Conservation (phyloP, 345 rosid genomes). For the Geranium brycei region DNA sequence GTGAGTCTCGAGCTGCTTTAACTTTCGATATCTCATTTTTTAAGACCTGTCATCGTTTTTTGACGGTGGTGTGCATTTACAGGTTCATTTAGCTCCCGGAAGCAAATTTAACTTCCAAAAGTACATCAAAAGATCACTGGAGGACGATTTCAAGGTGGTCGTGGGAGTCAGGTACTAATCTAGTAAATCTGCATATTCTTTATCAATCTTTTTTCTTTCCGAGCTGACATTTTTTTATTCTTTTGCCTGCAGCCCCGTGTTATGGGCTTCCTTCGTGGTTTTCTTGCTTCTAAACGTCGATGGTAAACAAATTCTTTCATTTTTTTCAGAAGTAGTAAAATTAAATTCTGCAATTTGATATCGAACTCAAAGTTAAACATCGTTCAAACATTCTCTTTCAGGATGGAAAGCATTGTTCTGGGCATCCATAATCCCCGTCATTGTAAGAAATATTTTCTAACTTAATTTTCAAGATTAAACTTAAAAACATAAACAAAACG, state of each 20-base stretch:
- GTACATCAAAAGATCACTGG: constrained; percentile 81
- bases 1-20: constrained; percentile 30
- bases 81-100: constrained; percentile 94
- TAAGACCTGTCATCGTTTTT: not conserved
- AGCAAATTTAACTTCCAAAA: constrained; percentile 84
- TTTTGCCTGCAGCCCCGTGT: constrained; percentile 41
- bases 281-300: constrained; percentile 72
- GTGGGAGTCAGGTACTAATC: constrained; percentile 69
- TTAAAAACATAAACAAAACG: too few species aligned
- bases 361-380: not conserved
- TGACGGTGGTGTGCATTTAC: constrained; percentile 5
- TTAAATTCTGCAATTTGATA: not conserved
- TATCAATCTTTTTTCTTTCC: too few species aligned
- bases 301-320: constrained; percentile 28
- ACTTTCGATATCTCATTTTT: not conserved
- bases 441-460: constrained; percentile 38
- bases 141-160: constrained; percentile 72
- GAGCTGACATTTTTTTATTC: not conserved
- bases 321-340: not conserved
- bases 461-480: not conserved
- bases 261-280: constrained; percentile 81
- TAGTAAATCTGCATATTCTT: not conserved
- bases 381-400: constrained; percentile 11
- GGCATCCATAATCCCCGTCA: constrained; percentile 57
- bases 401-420: constrained; percentile 67